Percentiles rank a stretch among this genome's conserved stretches.
These are phyloP conservation scores for Dimocarpus longan DNA, from an alignment of 345 rosid species.

Conservation along the genomic window DNA sequence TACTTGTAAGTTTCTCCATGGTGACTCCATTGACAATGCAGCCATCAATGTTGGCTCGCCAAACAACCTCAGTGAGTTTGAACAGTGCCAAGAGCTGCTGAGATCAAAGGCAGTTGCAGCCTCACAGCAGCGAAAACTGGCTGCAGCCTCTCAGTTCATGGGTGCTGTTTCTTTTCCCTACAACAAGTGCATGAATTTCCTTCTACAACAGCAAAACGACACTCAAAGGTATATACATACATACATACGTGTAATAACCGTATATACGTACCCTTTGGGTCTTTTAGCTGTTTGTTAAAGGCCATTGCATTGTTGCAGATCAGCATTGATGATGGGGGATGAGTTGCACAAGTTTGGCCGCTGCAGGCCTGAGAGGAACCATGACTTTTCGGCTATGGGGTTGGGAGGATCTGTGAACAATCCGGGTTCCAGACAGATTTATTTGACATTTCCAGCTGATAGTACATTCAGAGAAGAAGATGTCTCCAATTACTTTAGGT, in stretches of 20 bases:
- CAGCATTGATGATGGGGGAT: conserved; percentile 62
- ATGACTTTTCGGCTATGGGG: conserved; percentile 54
- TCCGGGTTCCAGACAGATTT: conserved; percentile 77
- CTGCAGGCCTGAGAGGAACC: conserved; percentile 52
- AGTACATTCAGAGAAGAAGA: conserved; percentile 84
- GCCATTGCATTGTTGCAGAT: conserved; percentile 21
- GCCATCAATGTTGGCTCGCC: conserved; percentile 42
- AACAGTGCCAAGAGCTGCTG: conserved; percentile 52
- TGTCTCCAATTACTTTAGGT: conserved; percentile 84
- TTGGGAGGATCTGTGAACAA: conserved; percentile 49
- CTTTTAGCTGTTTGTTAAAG: too few species aligned
- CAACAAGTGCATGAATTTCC: conserved; percentile 49
- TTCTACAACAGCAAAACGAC: conserved; percentile 55
- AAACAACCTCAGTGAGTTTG: conserved; percentile 46
- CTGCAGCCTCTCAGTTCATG: conserved; percentile 49
- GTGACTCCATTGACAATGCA: conserved; percentile 36
- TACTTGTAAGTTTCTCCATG: conserved; percentile 63
- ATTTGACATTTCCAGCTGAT: conserved; percentile 82
- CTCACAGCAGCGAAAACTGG: conserved; percentile 48
- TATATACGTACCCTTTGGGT: too few species aligned
- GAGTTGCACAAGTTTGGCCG: conserved; percentile 60
- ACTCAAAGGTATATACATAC: conserved; percentile 40
- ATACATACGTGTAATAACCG: background rate
- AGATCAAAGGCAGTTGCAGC: conserved; percentile 45
- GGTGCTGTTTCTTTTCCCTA: conserved; percentile 44